Evolutionary conservation across 2,329 filamentous ascomycete species (phyloP).

Genomic region (Colletotrichum sp.): DNA sequence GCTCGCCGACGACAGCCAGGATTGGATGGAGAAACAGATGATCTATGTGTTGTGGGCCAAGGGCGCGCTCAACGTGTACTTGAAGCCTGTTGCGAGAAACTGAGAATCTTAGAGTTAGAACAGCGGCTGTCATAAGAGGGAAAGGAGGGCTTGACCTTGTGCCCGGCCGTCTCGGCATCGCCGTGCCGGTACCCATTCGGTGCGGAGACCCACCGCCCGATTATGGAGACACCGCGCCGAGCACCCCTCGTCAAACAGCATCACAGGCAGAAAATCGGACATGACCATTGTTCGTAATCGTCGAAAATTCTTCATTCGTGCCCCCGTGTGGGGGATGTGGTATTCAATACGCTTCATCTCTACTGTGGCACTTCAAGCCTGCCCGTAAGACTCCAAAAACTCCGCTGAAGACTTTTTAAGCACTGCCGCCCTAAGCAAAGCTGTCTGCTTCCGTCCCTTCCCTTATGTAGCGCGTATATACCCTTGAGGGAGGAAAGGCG

Average conservation of each 20-base stretch:
- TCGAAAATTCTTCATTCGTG: background rate
- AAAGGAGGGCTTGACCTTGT: background rate
- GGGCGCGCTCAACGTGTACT: conserved; percentile 2
- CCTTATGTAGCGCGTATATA: background rate
- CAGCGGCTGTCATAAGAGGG: background rate
- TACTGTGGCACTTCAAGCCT: background rate
- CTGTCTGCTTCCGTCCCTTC: background rate
- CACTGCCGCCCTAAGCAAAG: conserved; percentile 6
- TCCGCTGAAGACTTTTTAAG: conserved; percentile 12
- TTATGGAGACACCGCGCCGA: background rate
- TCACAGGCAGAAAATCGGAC: background rate
- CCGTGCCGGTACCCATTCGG: background rate
- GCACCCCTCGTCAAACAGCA: background rate
- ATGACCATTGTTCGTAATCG: background rate
- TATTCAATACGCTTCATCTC: conserved; percentile 16
- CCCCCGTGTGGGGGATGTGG: background rate
- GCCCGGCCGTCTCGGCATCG: background rate
- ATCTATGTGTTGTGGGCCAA: conserved; percentile 8
- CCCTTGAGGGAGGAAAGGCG: background rate
- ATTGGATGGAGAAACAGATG: conserved; percentile 36
- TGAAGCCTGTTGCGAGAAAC: conserved; percentile 1
- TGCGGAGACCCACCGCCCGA: background rate
- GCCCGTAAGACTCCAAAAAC: conserved; percentile 15
- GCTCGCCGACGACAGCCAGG: conserved; percentile 34
- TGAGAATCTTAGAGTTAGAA: background rate